phyloP scores from a whole-genome alignment of 108 stramenopile genomes.

The Nitzschia sp. region DNA sequence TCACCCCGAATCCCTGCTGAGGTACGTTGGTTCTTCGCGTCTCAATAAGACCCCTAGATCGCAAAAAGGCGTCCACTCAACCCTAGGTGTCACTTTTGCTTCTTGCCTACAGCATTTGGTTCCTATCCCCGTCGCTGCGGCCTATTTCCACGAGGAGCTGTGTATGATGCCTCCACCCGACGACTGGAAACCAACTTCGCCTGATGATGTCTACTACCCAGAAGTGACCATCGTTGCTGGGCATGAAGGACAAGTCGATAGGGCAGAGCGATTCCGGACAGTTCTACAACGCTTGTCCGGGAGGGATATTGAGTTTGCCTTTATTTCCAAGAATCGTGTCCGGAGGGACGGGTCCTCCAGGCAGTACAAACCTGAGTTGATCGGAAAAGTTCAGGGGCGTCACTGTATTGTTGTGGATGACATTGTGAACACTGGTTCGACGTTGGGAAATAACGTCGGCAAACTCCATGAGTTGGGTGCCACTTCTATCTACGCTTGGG shows the following conservation, averaged over 20 bases:
- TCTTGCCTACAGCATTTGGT: slow-evolving; percentile 50
- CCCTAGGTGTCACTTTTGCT: too few relatives aligned
- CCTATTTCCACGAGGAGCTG: slow-evolving; percentile 87
- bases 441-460: slow-evolving; percentile 58
- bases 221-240: slow-evolving; percentile 79
- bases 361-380: slow-evolving; percentile 51
- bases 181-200: slow-evolving; percentile 29
- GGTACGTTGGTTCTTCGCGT: slow-evolving; percentile 21
- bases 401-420: slow-evolving; percentile 89
- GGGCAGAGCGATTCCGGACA: slow-evolving; percentile 75
- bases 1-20: slow-evolving; percentile 72
- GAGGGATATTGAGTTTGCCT: slow-evolving; percentile 70
- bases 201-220: slow-evolving; percentile 29
- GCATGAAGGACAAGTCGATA: slow-evolving; percentile 81
- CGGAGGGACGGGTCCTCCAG: slow-evolving; percentile 23
- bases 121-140: slow-evolving; percentile 86
- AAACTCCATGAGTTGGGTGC: slow-evolving; percentile 65
- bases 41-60: too few relatives aligned
- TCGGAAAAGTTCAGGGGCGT: slow-evolving; percentile 75
- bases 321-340: slow-evolving; percentile 63
- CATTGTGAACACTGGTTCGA: slow-evolving; percentile 82
- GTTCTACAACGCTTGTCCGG: slow-evolving; percentile 78
- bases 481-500: slow-evolving; percentile 78
- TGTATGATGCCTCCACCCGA: slow-evolving; percentile 13
- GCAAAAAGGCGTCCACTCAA: too few relatives aligned